Evolutionary conservation across 805 yeast genomes (phyloP), one percentile per base, ranked within the genome.

Genomic region (Candida tallmaniae): DNA sequence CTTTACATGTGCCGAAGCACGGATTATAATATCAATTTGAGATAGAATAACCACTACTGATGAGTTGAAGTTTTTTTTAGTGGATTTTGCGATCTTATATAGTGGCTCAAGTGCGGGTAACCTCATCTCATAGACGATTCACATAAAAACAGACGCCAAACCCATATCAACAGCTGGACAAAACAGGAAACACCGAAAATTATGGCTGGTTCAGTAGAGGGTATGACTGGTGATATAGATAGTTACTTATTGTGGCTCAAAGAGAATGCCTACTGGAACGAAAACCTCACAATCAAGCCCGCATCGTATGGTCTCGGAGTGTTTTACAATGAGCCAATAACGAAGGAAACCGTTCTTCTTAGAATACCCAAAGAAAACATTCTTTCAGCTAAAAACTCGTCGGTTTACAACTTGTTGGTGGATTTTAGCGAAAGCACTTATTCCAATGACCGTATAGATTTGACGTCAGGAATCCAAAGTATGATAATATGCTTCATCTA

Each of bases 41-140:
- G 75, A 74, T 78, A 78, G 84, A 76, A 78, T 77, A 78, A 77
- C 84, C 84, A 76, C 85, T 78, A 78, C 85, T 76, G 82, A 78
- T 78, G 84, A 68, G 73, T 35, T 20, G n/a, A 38, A 30, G 34
- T 32, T 8, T 8, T 8, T 7, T 8, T 7, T 7, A 6, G 7
- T 14, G 6, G 16, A 6, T 14, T 7, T n/a, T 14, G 7, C 27
- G 6, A 6, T 8, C 12, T 24, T 11, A 8, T 24, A 7, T 24
- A 24, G 7, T 7, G 7, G 7, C n/a, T n/a, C n/a, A n/a, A n/a
- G n/a, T n/a, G n/a, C n/a, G n/a, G n/a, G n/a, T n/a, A n/a, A n/a
- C n/a, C n/a, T n/a, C n/a, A n/a, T n/a, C n/a, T n/a, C n/a, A n/a
- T n/a, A n/a, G n/a, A n/a, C n/a, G n/a, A n/a, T n/a, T n/a, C n/a